Evolutionary conservation across 495 filamentous ascomycete genomes (phyloP), one percentile per base, ranked within the genome.

Genomic region (Friedmanniomyces simplex): DNA sequence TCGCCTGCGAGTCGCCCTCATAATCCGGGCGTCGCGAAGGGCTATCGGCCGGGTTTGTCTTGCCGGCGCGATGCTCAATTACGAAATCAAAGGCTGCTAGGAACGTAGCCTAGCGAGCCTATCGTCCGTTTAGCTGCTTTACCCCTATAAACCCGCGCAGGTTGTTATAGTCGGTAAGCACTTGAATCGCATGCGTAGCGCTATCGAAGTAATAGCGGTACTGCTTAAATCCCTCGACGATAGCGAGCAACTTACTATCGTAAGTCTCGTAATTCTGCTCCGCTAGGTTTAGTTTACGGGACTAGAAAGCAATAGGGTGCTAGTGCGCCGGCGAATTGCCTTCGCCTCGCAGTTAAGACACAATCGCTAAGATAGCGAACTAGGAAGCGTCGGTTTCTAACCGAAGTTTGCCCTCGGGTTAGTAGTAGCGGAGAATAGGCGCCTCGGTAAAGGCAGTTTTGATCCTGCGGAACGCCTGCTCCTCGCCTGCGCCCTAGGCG

Each of bases 31-130:
- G 2, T 2, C 49, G 25, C 26, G 26, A 52, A 14, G 30, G 30
- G 2, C n/a, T 20, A 52, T 52, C 26, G 10, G 49, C 49, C 2
- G n/a, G 26, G 20, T 52, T 52, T 2, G 49, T 36, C 26, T 32
- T 52, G 4, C 49, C 49, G 1, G 7, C 13, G 5, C 18, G 11
- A 43, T 43, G 18, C 39, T 43, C 39, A 3, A 43, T 68, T 10
- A 42, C 46, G 36, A 72, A 72, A 36, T 73, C 62, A 50, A 69
- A 72, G 22, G 54, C 1, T 0, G 46, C 58, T 2, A 75, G 52
- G 45, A 61, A 65, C 41, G 67, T 50, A 1, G 46, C 41, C 55
- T 57, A 72, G 37, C 50, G 0, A 2, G 58, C 63, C 60, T 71
- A 49, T 48, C 58, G 25, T 26, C 54, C n/a, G 45, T 65, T 71